Evolutionary conservation across 352 stramenopile species (phyloP).

Genomic region (Phytophthora chlamydospora): DNA sequence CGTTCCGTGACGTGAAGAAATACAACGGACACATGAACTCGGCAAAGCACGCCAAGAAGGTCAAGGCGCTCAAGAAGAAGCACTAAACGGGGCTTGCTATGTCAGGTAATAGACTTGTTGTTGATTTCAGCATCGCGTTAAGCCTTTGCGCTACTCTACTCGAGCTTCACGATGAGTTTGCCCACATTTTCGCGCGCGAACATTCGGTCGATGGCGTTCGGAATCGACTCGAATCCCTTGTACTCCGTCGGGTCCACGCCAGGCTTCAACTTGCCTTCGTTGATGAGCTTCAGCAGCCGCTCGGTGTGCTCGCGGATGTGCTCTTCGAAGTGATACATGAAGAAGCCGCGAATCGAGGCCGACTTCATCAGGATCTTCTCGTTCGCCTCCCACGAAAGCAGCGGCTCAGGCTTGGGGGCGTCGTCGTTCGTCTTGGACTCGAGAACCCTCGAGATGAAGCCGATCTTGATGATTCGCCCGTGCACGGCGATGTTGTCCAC

Average conservation of each 20-base stretch:
- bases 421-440: constrained; percentile 26
- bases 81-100: constrained; percentile 10
- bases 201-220: constrained; percentile 55
- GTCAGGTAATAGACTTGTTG: too few relatives aligned
- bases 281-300: constrained; percentile 47
- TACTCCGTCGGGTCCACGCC: constrained; percentile 43
- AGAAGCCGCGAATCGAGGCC: constrained; percentile 42
- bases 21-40: constrained; percentile 90
- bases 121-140: too few relatives aligned
- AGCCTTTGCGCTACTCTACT: too few relatives aligned
- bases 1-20: constrained; percentile 75
- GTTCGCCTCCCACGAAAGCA: constrained; percentile 35
- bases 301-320: constrained; percentile 45
- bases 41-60: constrained; percentile 79
- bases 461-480: constrained; percentile 39
- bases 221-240: constrained; percentile 55
- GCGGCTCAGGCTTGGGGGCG: constrained; percentile 10
- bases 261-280: constrained; percentile 49
- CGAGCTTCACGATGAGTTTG: constrained; percentile 69
- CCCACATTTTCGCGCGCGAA: constrained; percentile 60
- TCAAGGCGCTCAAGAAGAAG: constrained; percentile 68
- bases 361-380: constrained; percentile 45
- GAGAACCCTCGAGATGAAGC: constrained; percentile 35
- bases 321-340: constrained; percentile 39
- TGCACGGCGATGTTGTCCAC: constrained; percentile 36